These are phyloP conservation scores for Clavulina sp. DNA, from an alignment of 768 basidiomycete genomes.

Conservation along the genomic window DNA sequence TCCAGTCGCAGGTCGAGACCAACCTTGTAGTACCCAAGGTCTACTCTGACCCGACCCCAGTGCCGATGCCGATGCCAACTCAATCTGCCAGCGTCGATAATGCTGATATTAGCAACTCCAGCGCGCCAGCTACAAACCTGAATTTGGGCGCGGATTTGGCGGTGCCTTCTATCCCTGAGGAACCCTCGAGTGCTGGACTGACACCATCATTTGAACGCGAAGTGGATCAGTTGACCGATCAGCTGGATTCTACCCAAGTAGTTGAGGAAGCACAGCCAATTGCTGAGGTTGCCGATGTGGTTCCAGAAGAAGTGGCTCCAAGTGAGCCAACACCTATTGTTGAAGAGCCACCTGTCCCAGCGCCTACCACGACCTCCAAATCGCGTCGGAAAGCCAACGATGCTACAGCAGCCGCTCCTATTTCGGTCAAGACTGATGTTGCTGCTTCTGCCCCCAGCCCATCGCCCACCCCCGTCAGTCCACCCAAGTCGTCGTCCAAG, in stretches of 20 bases:
- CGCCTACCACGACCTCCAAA: neutral
- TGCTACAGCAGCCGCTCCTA: neutral
- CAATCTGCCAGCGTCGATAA: neutral
- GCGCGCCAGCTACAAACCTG: neutral
- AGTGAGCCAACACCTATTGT: conserved; percentile 13
- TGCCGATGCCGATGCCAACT: conserved; percentile 9
- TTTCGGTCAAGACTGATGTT: neutral
- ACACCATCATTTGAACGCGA: neutral
- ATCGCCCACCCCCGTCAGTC: too few species aligned
- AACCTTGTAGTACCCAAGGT: neutral
- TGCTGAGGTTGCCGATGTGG: neutral
- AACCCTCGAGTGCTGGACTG: neutral
- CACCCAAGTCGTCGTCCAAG: too few species aligned
- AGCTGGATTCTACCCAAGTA: neutral
- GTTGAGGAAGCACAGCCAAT: neutral
- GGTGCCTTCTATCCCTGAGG: neutral
- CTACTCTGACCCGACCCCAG: neutral
- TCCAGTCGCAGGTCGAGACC: neutral
- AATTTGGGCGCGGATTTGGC: neutral
- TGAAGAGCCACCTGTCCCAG: conserved; percentile 5
- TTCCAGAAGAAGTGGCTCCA: conserved; percentile 5
- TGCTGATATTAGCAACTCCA: neutral
- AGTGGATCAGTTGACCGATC: neutral
- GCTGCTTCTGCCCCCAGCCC: neutral
- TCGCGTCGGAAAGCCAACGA: neutral